Percentiles rank a stretch among this genome's conserved stretches.
Conservation (phyloP, 768 basidiomycete species). For the Lanmaoa rubissima region DNA sequence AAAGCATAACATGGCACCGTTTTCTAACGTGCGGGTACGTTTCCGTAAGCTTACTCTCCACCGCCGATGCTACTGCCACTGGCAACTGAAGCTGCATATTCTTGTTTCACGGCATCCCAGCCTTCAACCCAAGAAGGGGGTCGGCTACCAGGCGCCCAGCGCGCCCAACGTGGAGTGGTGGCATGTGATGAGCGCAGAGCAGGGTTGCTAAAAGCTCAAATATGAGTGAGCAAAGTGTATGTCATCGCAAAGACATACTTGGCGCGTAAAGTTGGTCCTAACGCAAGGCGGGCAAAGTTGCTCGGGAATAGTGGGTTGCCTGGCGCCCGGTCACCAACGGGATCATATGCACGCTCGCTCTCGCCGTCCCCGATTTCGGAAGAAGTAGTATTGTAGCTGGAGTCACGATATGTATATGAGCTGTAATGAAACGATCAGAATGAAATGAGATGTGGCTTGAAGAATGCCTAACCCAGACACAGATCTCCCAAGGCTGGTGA, state of each 20-base stretch:
- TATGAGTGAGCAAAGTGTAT: neutral
- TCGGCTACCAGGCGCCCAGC: constrained; percentile 29
- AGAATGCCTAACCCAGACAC: constrained; percentile 18
- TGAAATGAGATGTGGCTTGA: neutral
- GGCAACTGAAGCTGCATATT: constrained; percentile 42
- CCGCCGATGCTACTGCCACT: constrained; percentile 35
- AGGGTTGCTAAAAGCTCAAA: constrained; percentile 24
- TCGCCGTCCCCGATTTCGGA: constrained; percentile 29
- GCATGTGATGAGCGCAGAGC: constrained; percentile 17
- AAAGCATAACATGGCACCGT: neutral
- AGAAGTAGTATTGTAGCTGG: constrained; percentile 4
- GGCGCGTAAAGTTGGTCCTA: constrained; percentile 62
- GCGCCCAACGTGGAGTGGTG: constrained; percentile 19
- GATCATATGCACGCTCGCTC: constrained; percentile 41
- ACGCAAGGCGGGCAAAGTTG: constrained; percentile 67
- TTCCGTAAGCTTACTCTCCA: constrained; percentile 19
- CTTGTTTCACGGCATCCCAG: constrained; percentile 41
- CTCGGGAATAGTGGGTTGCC: constrained; percentile 82
- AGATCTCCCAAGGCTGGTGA: constrained; percentile 28
- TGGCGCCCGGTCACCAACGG: constrained; percentile 60
- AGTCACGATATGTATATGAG: constrained; percentile 18
- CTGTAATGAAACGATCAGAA: constrained; percentile 8
- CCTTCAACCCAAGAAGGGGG: constrained; percentile 41
- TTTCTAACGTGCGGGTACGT: neutral
- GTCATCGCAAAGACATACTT: constrained; percentile 37